These are phyloP conservation scores for Athelia psychrophila DNA, from an alignment of 1,284 basidiomycete species.

Conservation along the genomic window DNA sequence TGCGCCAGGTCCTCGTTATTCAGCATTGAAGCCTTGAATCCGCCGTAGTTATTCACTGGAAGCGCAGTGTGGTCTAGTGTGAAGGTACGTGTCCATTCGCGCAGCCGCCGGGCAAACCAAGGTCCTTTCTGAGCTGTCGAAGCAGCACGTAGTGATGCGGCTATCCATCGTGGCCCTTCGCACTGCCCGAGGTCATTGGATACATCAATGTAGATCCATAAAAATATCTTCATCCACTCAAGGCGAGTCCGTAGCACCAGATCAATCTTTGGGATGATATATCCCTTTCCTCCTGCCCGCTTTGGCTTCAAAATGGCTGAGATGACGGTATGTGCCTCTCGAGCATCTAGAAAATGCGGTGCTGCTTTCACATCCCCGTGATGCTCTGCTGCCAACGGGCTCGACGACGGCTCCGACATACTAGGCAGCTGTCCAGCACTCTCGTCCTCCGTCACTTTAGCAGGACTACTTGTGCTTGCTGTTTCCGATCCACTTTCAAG, in stretches of 20 bases:
- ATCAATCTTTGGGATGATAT: neutral
- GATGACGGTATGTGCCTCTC: neutral
- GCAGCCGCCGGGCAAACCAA: neutral
- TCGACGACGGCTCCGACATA: too few relatives aligned
- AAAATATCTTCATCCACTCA: neutral
- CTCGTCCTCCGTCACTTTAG: too few relatives aligned
- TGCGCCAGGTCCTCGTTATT: slow-evolving; percentile 19
- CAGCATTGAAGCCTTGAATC: slow-evolving; percentile 6
- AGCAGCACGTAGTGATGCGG: neutral
- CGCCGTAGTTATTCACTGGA: slow-evolving; percentile 13
- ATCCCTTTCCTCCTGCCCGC: neutral
- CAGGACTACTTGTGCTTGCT: too few relatives aligned
- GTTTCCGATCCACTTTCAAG: too few relatives aligned
- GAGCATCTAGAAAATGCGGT: neutral
- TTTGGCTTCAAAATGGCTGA: neutral
- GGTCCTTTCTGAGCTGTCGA: neutral
- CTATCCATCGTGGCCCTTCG: neutral
- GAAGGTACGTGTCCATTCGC: neutral
- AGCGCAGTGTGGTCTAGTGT: slow-evolving; percentile 4
- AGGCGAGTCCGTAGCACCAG: neutral
- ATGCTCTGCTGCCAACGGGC: too few relatives aligned
- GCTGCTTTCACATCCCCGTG: neutral
- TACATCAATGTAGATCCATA: neutral
- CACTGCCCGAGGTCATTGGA: neutral
- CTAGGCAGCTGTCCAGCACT: too few relatives aligned